Evolutionary conservation across 169 alveolate genomes (phyloP), one percentile per base, ranked within the genome.

Genomic region (Cryptosporidium meleagridis): DNA sequence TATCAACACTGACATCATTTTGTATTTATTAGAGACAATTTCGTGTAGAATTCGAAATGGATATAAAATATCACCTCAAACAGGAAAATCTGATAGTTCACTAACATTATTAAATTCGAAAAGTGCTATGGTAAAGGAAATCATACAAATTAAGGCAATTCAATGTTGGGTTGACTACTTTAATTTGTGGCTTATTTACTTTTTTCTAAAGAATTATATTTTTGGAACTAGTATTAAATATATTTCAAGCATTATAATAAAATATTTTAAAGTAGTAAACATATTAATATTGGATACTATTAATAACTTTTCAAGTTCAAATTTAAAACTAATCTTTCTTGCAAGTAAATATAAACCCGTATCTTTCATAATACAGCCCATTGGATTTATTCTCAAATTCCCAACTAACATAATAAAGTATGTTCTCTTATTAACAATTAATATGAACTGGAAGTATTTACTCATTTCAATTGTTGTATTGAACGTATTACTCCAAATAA

Each of bases 161-260:
- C 86, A 73, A 26, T 73, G 86, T 41, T 73, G 86, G 86, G 35
- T 33, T 2, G 86, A 73, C 51, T 73, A 73, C 68, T 73, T 73
- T 41, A n/a, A 41, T 41, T 41, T 73, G 26, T 73, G 86, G 86
- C 68, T 73, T 23, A 73, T 52, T 21, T 73, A 53, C 68, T 73
- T 41, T n/a, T 73, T 55, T 23, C 68, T 73, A 31, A 33, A 41
- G n/a, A 55, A 41, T 14, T 73, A 73, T 51, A 73, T 73, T 55
- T 35, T 73, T 23, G 86, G 86, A 10, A 44, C 33, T 23, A 41
- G 71, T n/a, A 23, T 73, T 18, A 73, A 35, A 12, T 33, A 26
- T 18, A 73, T 73, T 31, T 73, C 68, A 21, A 73, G 53, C 41
- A 26, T 73, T 58, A 41, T 18, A 35, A 18, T 59, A 12, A 37